These are phyloP conservation scores for Seiridium unicorne DNA, from an alignment of 2,329 filamentous ascomycete genomes.

Conservation along the genomic window DNA sequence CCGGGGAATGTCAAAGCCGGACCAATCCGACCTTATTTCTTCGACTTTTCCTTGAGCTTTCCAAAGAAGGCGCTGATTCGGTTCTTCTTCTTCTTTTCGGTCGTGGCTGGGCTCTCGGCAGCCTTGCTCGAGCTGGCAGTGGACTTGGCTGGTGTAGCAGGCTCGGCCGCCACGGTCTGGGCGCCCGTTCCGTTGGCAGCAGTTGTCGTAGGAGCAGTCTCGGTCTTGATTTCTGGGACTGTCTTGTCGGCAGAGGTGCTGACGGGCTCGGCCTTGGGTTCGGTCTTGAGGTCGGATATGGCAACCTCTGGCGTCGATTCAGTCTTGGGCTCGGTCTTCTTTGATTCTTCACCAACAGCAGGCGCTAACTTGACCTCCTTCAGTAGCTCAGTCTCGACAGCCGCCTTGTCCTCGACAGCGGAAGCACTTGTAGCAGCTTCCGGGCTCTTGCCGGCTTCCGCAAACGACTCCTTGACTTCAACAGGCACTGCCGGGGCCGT, in stretches of 20 bases:
- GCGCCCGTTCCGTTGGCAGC: neutral
- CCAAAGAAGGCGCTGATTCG: conserved; percentile 39
- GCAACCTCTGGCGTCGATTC: conserved; percentile 13
- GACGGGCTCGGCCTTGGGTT: neutral
- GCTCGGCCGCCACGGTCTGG: neutral
- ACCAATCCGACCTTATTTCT: neutral
- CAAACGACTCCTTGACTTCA: conserved; percentile 57
- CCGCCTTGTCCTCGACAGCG: conserved; percentile 73
- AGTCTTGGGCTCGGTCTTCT: conserved; percentile 17
- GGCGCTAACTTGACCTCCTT: conserved; percentile 54
- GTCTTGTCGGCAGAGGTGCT: conserved; percentile 3
- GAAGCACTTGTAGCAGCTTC: conserved; percentile 69
- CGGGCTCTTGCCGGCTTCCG: conserved; percentile 57
- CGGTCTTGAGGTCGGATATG: neutral
- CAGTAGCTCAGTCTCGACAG: conserved; percentile 71
- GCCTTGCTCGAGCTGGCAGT: conserved; percentile 11
- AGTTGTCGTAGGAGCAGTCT: conserved; percentile 1
- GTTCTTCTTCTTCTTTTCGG: conserved; percentile 40
- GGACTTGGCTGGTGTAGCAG: neutral
- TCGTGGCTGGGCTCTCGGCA: conserved; percentile 29
- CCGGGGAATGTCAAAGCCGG: neutral
- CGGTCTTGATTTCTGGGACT: neutral
- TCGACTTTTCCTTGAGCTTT: conserved; percentile 13
- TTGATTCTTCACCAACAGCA: conserved; percentile 24
- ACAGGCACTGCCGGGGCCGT: conserved; percentile 51